A percentile compares a stretch with the other conserved stretches of the same genome.
phyloP scores from a whole-genome alignment of 148 eudicot genomes.

The Arctostaphylos glauca region DNA sequence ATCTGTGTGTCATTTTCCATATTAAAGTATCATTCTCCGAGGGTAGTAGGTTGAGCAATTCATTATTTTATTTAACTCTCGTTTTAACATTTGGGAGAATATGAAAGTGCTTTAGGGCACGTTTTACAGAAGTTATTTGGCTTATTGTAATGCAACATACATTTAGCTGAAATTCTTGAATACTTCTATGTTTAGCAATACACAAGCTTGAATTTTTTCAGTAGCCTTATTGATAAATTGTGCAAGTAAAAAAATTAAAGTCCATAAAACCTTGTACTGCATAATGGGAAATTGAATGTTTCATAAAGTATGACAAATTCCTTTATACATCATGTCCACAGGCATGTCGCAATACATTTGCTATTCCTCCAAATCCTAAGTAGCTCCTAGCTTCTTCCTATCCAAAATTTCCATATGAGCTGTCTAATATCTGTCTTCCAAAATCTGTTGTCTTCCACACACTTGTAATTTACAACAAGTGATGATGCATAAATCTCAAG shows the following conservation, averaged over 20 bases:
- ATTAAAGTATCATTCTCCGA: neutral
- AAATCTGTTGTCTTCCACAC: neutral
- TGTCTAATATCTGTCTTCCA: neutral
- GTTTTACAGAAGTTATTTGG: neutral
- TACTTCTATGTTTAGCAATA: neutral
- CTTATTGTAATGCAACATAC: conserved; percentile 4
- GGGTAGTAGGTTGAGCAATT: neutral
- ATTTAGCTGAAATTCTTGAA: conserved; percentile 1
- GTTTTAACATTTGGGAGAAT: neutral
- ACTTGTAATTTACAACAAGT: neutral
- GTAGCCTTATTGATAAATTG: neutral
- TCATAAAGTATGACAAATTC: neutral
- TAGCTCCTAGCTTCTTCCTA: neutral
- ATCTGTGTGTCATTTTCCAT: neutral
- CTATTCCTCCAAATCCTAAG: neutral
- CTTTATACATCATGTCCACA: neutral
- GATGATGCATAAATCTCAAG: neutral
- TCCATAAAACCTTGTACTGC: neutral
- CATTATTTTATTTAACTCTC: neutral
- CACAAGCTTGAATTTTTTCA: neutral
- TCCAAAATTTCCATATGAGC: neutral
- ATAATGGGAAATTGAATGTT: neutral
- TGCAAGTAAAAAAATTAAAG: neutral
- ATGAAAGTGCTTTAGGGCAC: neutral
- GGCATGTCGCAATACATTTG: neutral